Percentiles rank a stretch among this genome's conserved stretches.
Evolutionary conservation across 1,139 yeast genomes (phyloP).

Genomic region (Candida anutae): DNA sequence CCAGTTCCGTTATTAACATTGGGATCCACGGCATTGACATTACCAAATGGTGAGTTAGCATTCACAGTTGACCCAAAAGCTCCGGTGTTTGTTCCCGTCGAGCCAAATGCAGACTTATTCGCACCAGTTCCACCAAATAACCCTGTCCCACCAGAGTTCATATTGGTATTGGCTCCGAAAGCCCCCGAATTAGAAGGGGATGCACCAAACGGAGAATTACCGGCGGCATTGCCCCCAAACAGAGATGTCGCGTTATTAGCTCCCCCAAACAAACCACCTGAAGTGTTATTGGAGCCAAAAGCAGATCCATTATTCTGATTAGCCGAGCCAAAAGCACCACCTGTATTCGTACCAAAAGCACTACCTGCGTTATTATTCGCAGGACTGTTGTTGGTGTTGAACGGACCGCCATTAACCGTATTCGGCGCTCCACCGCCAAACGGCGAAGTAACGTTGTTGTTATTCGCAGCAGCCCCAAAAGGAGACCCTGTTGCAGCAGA

Average conservation of each 20-base stretch:
- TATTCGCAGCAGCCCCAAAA: conserved; percentile 8
- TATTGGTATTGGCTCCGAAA: conserved; percentile 19
- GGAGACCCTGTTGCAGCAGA: conserved; percentile 8
- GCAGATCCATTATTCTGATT: conserved; percentile 1
- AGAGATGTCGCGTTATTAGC: conserved; percentile 7
- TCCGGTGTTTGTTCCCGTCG: too few species aligned
- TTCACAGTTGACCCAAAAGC: conserved; percentile 12
- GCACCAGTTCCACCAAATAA: conserved; percentile 19
- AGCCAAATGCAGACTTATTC: conserved; percentile 17
- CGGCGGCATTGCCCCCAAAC: conserved; percentile 9
- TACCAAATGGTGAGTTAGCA: conserved; percentile 18
- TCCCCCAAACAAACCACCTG: conserved; percentile 15
- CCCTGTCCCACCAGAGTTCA: conserved; percentile 12
- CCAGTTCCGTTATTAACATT: conserved; percentile 62
- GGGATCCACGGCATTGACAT: conserved; percentile 27
- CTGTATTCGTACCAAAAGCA: conserved; percentile 12
- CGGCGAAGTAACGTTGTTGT: conserved; percentile 7
- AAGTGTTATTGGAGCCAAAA: conserved; percentile 6
- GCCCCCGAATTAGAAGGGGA: conserved; percentile 10
- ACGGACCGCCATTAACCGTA: conserved; percentile 1
- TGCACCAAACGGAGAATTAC: conserved; percentile 3
- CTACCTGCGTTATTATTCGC: too few species aligned
- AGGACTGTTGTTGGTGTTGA: conserved; percentile 6
- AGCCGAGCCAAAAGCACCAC: conserved; percentile 13
- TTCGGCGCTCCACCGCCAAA: conserved; percentile 9